phyloP scores from a whole-genome alignment of 2,329 filamentous ascomycete genomes.

The Fusarium globosum region DNA sequence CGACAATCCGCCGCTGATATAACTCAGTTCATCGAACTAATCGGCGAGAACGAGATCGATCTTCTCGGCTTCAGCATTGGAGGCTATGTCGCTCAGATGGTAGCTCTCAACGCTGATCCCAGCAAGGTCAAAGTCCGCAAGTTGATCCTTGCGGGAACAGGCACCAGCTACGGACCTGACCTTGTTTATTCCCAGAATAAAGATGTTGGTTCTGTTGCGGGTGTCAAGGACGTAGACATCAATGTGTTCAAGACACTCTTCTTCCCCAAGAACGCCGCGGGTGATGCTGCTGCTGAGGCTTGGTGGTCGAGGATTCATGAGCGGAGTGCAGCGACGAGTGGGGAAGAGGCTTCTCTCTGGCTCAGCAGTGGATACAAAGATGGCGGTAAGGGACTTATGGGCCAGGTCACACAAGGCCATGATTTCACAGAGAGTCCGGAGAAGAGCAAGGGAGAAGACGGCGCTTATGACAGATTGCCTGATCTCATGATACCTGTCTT shows the following conservation, averaged over 20 bases:
- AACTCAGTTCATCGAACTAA: neutral
- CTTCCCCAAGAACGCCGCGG: neutral
- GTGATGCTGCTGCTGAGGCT: slow-evolving; percentile 2
- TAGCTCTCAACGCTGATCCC: neutral
- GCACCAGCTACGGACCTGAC: neutral
- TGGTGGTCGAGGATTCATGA: slow-evolving; percentile 13
- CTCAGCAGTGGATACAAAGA: neutral
- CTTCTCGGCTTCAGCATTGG: neutral
- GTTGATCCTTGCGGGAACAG: slow-evolving; percentile 1
- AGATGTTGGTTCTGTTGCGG: neutral
- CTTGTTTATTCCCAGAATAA: neutral
- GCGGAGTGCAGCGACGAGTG: neutral
- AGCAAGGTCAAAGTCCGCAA: neutral
- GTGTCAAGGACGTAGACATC: neutral
- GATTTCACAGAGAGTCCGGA: neutral
- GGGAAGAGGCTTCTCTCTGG: neutral
- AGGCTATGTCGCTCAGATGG: slow-evolving; percentile 10
- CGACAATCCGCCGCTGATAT: slow-evolving; percentile 8
- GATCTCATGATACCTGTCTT: neutral
- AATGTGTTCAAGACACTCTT: slow-evolving; percentile 14
- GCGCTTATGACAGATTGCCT: neutral
- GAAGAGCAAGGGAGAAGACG: neutral
- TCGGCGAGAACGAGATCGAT: neutral
- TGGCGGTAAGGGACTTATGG: neutral
- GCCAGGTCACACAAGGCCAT: neutral